Base-by-base conservation (phyloP, 2,329 filamentous ascomycete genomes). In the Pseudogymnoascus sp. region DNA sequence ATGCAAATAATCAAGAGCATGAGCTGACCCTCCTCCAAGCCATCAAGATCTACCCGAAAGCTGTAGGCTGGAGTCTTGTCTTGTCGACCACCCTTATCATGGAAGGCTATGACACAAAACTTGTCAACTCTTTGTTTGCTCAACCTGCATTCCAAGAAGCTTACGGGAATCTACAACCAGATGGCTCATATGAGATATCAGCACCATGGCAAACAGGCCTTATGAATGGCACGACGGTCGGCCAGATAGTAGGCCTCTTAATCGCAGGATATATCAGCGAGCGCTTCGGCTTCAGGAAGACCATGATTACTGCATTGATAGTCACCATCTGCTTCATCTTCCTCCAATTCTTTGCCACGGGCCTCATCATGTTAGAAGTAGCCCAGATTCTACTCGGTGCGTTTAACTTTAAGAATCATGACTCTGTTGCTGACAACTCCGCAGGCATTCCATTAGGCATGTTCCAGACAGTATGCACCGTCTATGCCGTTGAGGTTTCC, bases 71-170 rank as follows among this genome's bases (percentile, higher is more conserved):
- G 90, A 89, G 85, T 66, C 70, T 94, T 58, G 77, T 93, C 63
- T 92, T 95, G 73, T 92, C 88, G 13, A 92, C 89, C 0, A 90
- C 88, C 71, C 92, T 94, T 69, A 84, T 84, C 68, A 95, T 95
- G 90, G 90, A 94, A 73, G 90, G 88, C 41, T 93, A 91, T 75
- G 89, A 95, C 69, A 80, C 93, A 63, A 86, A 84, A 68, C 78
- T 95, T 60, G 84, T 94, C 68, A 90, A 88, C 77, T 92, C 92
- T 74, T 91, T 94, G 5, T 17, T 39, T 8, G 36, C 5, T 6
- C 9, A 7, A 8, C 36, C 36, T 4, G 36, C 36, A 7, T 39
- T 39, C 9, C 3, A 5, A 3, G 5, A 39, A 39, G 3, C 5
- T 7, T 39, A 39, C n/a, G 36, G 36, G 6, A 8, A 39, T 8